A percentile compares a stretch with the other conserved stretches of the same genome.
These are phyloP conservation scores for Lasiosphaeria hispida DNA, from an alignment of 495 filamentous ascomycete species.

Conservation along the genomic window DNA sequence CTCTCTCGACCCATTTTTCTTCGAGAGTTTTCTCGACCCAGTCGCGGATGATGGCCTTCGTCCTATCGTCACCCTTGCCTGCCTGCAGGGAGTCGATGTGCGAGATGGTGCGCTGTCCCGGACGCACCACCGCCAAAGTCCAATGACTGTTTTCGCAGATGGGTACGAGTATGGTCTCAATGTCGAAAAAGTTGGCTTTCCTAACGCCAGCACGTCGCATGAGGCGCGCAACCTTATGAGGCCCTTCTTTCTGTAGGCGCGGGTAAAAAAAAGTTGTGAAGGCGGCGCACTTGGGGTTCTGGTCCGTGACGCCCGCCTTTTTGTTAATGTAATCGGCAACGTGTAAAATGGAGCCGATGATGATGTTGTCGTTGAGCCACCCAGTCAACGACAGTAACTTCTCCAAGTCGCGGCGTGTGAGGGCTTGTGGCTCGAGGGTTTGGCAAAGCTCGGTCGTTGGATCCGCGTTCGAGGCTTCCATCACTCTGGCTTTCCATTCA, in stretches of 20 bases:
- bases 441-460: slow-evolving; percentile 31
- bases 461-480: slow-evolving; percentile 13
- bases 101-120: slow-evolving; percentile 59
- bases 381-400: slow-evolving; percentile 49
- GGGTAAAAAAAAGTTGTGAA: slow-evolving; percentile 72
- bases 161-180: slow-evolving; percentile 48
- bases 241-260: slow-evolving; percentile 54
- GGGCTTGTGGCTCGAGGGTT: slow-evolving; percentile 52
- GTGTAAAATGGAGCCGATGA: slow-evolving; percentile 64
- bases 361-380: slow-evolving; percentile 85
- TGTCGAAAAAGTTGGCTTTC: slow-evolving; percentile 38
- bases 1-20: slow-evolving; percentile 50
- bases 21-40: slow-evolving; percentile 63
- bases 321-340: slow-evolving; percentile 61
- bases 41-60: slow-evolving; percentile 26
- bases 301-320: slow-evolving; percentile 41
- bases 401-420: slow-evolving; percentile 61
- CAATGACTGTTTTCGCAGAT: slow-evolving; percentile 49
- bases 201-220: slow-evolving; percentile 32
- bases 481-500: slow-evolving; percentile 32
- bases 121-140: slow-evolving; percentile 71
- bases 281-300: slow-evolving; percentile 63
- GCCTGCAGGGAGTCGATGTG: slow-evolving; percentile 70
- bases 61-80: slow-evolving; percentile 16
- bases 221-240: slow-evolving; percentile 30